Base-by-base conservation (phyloP, 257 asterid species). In the Scutellaria minor region DNA sequence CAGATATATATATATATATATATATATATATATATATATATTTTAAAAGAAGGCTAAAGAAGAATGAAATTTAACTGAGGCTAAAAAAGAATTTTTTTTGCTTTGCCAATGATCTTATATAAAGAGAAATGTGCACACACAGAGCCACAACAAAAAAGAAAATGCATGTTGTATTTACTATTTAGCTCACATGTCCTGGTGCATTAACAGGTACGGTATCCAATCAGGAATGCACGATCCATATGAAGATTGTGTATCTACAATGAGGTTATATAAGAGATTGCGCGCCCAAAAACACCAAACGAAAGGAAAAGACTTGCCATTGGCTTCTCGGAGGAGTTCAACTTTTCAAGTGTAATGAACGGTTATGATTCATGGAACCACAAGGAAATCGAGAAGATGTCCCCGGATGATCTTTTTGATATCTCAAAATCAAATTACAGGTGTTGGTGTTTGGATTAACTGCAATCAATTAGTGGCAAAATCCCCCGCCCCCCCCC, bases 401-500 rank as follows among this genome's bases (percentile, higher is more conserved):
- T 84, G 86, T 77, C 82, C 7, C 81, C 88, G 2, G 27, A 71
- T 31, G 85, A 84, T 64, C 89, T 86, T 45, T 77, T 81, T 42
- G 80, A 69, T 75, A 78, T 82, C 68, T 86, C 91, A 52, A 76
- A 73, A 60, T 59, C 87, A 35, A 84, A 84, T 51, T 84, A 82
- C 61, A 70, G 47, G 61, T 84, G 92, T 27, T 87, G 92, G 92
- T 87, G 89, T 77, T 80, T 84, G 76, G 88, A 84, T 73, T 82
- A 79, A 8, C 10, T 55, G 35, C 73, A 35, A 62, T 5, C 41
- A 2, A 58, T 14, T 46, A 24, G 46, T 15, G 57, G 68, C 14
- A n/a, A n/a, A 13, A 41, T 6, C 60, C 35, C 18, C n/a, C n/a
- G n/a, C n/a, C n/a, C n/a, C n/a, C n/a, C n/a, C n/a, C n/a, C n/a